Base-by-base conservation (phyloP, 306 rosid genomes). In the Trifolium dubium region DNA sequence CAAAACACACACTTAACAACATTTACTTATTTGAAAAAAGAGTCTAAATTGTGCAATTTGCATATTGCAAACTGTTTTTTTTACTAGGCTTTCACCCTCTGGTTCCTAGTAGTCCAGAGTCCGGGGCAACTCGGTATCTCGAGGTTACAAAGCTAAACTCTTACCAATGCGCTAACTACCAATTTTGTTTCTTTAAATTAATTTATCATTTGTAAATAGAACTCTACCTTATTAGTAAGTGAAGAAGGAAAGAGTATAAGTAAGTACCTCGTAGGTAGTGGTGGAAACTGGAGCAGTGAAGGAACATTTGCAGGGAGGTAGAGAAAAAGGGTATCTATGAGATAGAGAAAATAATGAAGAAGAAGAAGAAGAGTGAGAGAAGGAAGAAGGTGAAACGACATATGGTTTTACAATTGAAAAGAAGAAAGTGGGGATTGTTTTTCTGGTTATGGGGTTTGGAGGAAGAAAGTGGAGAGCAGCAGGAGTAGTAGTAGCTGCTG, bases 261-360 rank as follows among this genome's bases (percentile, higher is more conserved):
- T 69, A 93, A 11, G 53, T 76, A 94, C 98, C 97, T 91, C 88
- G 75, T 91, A 91, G 65, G 89, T 74, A 40, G 75, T 55, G 60
- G 89, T 75, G 84, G 84, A 51, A 30, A 83, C 54, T 2, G 96
- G 91, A 75, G 72, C 18, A 10, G 93, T 49, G 85, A 88, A 88
- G 83, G 82, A 79, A 49, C 89, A 74, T 40, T 75, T 84, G 85
- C 86, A 85, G 66, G 87, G 70, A 63, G 72, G 61, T 29, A 55
- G 73, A 74, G 64, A 5, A 60, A 82, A 30, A 23, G 7, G 5
- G 67, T 8, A 39, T 30, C 54, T 71, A 37, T 30, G 53, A 73
- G 76, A 63, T 12, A 37, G 14, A 29, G 77, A 77, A 5, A n/a
- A 23, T 0, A 14, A 10, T 9, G 58, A 46, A 32, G 59, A 72